Percentiles rank a stretch among this genome's conserved stretches.
Conservation (phyloP, 306 rosid genomes). For the Vicia faba region DNA sequence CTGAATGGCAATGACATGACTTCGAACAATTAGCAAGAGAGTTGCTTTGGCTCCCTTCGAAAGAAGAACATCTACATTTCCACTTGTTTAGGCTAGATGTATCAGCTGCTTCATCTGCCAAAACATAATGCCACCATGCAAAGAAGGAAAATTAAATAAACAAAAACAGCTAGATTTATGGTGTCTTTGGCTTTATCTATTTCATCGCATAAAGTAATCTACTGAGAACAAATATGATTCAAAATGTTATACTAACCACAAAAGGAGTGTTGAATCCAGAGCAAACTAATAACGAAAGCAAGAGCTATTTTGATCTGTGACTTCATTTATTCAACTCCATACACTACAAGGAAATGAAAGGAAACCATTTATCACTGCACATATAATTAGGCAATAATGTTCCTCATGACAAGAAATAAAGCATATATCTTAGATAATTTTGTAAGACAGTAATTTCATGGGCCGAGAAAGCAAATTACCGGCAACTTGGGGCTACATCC, state of each 20-base stretch:
- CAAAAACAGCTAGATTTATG: background rate
- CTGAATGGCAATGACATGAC: slow-evolving; percentile 78
- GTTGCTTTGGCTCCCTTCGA: slow-evolving; percentile 55
- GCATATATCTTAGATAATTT: slow-evolving; percentile 11
- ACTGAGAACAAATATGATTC: background rate
- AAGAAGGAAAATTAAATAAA: background rate
- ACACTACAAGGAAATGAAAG: slow-evolving; percentile 35
- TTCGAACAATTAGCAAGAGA: slow-evolving; percentile 72
- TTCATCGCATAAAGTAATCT: slow-evolving; percentile 2
- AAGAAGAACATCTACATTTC: slow-evolving; percentile 74
- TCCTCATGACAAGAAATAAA: slow-evolving; percentile 27
- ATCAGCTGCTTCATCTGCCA: slow-evolving; percentile 61
- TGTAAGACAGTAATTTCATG: slow-evolving; percentile 10
- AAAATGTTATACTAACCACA: slow-evolving; percentile 62
- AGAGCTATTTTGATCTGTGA: slow-evolving; percentile 46
- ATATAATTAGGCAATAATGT: slow-evolving; percentile 26
- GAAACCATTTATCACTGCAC: slow-evolving; percentile 25
- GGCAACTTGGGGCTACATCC: background rate
- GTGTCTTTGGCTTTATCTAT: slow-evolving; percentile 13
- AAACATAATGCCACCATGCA: slow-evolving; percentile 19
- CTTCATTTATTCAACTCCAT: slow-evolving; percentile 70
- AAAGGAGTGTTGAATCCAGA: slow-evolving; percentile 57
- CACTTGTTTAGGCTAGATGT: slow-evolving; percentile 58
- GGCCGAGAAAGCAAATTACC: slow-evolving; percentile 1
- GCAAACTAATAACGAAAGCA: slow-evolving; percentile 55